Conservation (phyloP, 202 grass and related monocot species). For the Digitaria exilis region DNA sequence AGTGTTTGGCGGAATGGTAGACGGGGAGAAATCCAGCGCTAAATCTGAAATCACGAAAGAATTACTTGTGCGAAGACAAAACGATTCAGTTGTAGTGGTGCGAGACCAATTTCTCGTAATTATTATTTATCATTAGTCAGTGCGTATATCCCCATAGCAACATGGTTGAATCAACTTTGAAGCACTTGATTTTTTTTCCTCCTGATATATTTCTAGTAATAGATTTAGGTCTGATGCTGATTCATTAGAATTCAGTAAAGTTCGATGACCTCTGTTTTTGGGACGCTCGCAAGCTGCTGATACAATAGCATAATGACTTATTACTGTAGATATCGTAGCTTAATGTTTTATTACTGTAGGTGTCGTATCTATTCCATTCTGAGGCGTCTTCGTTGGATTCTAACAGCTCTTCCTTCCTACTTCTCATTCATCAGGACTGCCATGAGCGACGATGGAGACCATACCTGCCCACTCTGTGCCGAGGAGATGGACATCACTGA, state of each 20-base stretch:
- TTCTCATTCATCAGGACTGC: conserved; percentile 57
- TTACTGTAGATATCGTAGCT: no score
- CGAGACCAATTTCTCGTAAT: background rate
- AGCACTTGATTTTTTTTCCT: background rate
- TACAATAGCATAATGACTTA: background rate
- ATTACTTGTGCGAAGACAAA: background rate
- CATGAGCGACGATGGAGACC: conserved; percentile 96
- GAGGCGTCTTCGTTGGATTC: background rate
- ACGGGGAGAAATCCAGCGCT: background rate
- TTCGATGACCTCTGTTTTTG: background rate
- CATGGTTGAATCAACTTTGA: background rate
- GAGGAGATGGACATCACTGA: conserved; percentile 99
- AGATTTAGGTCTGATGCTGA: conserved; percentile 29
- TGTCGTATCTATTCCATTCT: background rate
- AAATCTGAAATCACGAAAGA: background rate
- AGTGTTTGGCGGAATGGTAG: background rate
- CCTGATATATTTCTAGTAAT: background rate
- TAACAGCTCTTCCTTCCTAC: background rate
- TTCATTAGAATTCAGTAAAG: conserved; percentile 11
- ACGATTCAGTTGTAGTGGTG: no score
- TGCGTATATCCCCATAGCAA: background rate
- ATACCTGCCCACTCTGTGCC: conserved; percentile 90
- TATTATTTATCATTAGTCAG: background rate
- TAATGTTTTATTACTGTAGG: no score
- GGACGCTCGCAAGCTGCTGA: background rate